Conservation (phyloP, 306 rosid genomes). For the Cercis canadensis region DNA sequence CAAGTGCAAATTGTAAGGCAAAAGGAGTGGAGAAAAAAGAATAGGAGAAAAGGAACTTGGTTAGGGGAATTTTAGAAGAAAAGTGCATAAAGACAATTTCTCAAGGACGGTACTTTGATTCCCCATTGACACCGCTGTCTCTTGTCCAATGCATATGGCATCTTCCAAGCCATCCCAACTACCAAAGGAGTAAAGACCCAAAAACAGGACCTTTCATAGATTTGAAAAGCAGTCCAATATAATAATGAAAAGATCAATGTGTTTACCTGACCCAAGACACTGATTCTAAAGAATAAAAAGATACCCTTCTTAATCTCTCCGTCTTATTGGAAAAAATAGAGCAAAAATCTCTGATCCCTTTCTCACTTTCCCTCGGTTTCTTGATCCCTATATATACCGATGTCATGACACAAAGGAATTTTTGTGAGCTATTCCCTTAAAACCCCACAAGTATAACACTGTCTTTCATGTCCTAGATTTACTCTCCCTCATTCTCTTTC, state of each 20-base stretch:
- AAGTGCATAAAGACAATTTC: slow-evolving; percentile 41
- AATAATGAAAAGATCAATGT: slow-evolving; percentile 44
- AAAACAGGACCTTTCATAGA: slow-evolving; percentile 38
- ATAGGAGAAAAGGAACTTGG: slow-evolving; percentile 31
- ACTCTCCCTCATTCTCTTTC: neutral
- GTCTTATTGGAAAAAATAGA: slow-evolving; percentile 24
- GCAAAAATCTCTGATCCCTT: slow-evolving; percentile 21
- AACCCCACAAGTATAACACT: slow-evolving; percentile 38
- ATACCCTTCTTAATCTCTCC: slow-evolving; percentile 62
- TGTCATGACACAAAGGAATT: slow-evolving; percentile 54
- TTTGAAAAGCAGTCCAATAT: slow-evolving; percentile 41
- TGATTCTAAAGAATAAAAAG: slow-evolving; percentile 65
- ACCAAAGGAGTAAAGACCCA: slow-evolving; percentile 50
- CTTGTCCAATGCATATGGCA: slow-evolving; percentile 72
- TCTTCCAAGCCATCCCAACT: slow-evolving; percentile 64
- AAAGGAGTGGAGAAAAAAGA: slow-evolving; percentile 37
- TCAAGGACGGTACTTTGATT: slow-evolving; percentile 77
- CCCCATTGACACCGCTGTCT: slow-evolving; percentile 67
- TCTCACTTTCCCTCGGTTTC: slow-evolving; percentile 29
- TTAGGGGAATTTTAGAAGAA: slow-evolving; percentile 35
- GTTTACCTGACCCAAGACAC: slow-evolving; percentile 57
- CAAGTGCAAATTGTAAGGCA: neutral
- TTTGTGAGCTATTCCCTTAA: slow-evolving; percentile 46
- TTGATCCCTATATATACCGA: slow-evolving; percentile 55
- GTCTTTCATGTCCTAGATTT: slow-evolving; percentile 43